Evolutionary conservation across 2,329 filamentous ascomycete genomes (phyloP).

Genomic region (Teratosphaeriaceae sp.): DNA sequence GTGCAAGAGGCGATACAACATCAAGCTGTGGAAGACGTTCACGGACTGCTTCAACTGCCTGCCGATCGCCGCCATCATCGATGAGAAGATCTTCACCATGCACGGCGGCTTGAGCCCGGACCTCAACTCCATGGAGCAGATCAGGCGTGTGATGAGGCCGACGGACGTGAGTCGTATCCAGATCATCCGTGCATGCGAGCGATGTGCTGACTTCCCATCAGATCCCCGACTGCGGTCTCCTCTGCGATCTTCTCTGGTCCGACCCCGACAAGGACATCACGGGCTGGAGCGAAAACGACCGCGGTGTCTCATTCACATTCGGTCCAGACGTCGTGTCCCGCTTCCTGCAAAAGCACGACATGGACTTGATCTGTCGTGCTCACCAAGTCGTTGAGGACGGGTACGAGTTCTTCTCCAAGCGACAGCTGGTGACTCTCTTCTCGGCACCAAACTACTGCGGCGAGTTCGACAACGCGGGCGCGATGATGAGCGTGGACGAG

Average conservation of each 20-base stretch:
- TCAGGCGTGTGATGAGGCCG: conserved; percentile 95
- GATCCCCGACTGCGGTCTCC: conserved; percentile 96
- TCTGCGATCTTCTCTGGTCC: conserved; percentile 97
- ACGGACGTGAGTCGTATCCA: conserved; percentile 77
- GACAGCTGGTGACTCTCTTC: conserved; percentile 94
- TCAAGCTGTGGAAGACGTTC: conserved; percentile 99
- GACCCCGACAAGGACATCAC: conserved; percentile 99
- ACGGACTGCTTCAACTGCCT: conserved; percentile 99
- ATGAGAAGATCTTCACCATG: conserved; percentile 99
- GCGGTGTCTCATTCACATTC: conserved; percentile 97
- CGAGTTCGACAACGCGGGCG: conserved; percentile 98
- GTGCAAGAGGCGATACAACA: conserved; percentile 98
- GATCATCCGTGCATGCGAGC: conserved; percentile 12
- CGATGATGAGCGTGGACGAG: conserved; percentile 99
- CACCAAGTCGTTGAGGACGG: conserved; percentile 99
- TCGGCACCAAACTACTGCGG: conserved; percentile 98
- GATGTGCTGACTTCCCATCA: conserved; percentile 34
- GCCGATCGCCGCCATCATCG: conserved; percentile 96
- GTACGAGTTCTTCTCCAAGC: conserved; percentile 99
- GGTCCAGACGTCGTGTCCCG: conserved; percentile 94
- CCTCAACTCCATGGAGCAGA: conserved; percentile 99
- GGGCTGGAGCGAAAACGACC: conserved; percentile 98
- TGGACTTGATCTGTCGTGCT: conserved; percentile 98
- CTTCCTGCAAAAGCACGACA: conserved; percentile 98
- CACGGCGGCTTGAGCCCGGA: conserved; percentile 96